A percentile compares a stretch with the other conserved stretches of the same genome.
Evolutionary conservation across 2,329 filamentous ascomycete species (phyloP).

Genomic region (Nannizziopsis arthrosporioides): DNA sequence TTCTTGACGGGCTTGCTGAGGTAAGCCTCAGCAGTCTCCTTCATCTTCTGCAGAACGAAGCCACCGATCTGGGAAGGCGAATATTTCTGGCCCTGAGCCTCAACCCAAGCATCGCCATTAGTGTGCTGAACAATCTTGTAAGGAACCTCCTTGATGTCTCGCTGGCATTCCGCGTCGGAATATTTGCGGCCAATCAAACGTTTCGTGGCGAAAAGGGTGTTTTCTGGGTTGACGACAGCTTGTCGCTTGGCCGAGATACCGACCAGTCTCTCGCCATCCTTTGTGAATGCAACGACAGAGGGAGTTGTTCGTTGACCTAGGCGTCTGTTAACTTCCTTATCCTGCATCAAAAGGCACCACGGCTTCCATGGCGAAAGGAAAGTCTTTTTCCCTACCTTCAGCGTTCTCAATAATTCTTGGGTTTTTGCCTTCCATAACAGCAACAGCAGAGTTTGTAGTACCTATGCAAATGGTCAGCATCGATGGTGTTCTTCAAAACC

Average conservation of each 20-base stretch:
- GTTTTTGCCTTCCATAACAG: slow-evolving; percentile 91
- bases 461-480: slow-evolving; percentile 32
- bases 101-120: slow-evolving; percentile 94
- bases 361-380: background rate
- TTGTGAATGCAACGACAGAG: slow-evolving; percentile 88
- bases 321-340: slow-evolving; percentile 10
- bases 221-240: slow-evolving; percentile 95
- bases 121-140: slow-evolving; percentile 98
- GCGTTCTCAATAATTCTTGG: slow-evolving; percentile 97
- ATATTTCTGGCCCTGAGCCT: slow-evolving; percentile 87
- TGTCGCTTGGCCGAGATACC: slow-evolving; percentile 97
- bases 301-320: slow-evolving; percentile 78
- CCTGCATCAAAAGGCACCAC: background rate
- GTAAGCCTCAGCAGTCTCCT: slow-evolving; percentile 93
- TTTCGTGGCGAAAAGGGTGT: slow-evolving; percentile 97
- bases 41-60: slow-evolving; percentile 96
- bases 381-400: slow-evolving; percentile 52
- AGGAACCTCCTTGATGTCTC: slow-evolving; percentile 92
- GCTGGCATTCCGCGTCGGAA: slow-evolving; percentile 84
- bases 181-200: slow-evolving; percentile 97
- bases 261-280: slow-evolving; percentile 90
- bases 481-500: background rate
- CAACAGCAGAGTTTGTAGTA: slow-evolving; percentile 95
- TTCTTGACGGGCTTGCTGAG: slow-evolving; percentile 86
- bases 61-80: slow-evolving; percentile 97